Percentiles rank a stretch among this genome's conserved stretches.
Evolutionary conservation across 192 early-diverging fungal genomes (phyloP).

Genomic region (Podila epicladia): DNA sequence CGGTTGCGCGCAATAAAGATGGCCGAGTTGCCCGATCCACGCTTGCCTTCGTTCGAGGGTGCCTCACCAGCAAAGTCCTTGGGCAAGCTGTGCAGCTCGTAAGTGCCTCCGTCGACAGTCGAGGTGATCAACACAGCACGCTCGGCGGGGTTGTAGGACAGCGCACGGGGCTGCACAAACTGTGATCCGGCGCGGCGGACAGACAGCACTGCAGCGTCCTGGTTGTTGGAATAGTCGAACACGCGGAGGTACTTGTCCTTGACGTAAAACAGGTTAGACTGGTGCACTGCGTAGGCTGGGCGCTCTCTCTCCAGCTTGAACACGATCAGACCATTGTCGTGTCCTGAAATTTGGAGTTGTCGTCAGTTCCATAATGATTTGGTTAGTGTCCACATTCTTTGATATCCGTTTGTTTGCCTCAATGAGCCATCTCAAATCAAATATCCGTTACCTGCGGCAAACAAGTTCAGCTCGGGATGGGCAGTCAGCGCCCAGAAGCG

Average conservation of each 20-base stretch:
- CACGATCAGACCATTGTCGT: constrained; percentile 97
- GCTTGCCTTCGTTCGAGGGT: constrained; percentile 70
- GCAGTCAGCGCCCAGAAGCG: constrained; percentile 93
- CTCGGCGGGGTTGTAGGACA: constrained; percentile 97
- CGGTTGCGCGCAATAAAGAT: constrained; percentile 97
- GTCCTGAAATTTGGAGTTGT: constrained; percentile 61
- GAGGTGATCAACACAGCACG: constrained; percentile 87
- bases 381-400: too few species aligned
- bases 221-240: constrained; percentile 82
- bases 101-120: constrained; percentile 87
- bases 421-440: background rate
- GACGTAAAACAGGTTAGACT: constrained; percentile 87
- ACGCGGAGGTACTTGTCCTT: constrained; percentile 87
- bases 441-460: constrained; percentile 84
- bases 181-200: constrained; percentile 80
- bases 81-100: constrained; percentile 90
- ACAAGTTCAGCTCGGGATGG: constrained; percentile 97
- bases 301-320: constrained; percentile 99
- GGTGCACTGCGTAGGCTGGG: constrained; percentile 87
- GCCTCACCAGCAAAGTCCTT: constrained; percentile 71
- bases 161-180: constrained; percentile 78
- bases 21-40: constrained; percentile 83
- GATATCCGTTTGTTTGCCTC: background rate
- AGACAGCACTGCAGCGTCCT: constrained; percentile 81
- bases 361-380: background rate